Evolutionary conservation across 2,329 filamentous ascomycete genomes (phyloP), one percentile per base, ranked within the genome.

Genomic region (Colletotrichum liriopes): DNA sequence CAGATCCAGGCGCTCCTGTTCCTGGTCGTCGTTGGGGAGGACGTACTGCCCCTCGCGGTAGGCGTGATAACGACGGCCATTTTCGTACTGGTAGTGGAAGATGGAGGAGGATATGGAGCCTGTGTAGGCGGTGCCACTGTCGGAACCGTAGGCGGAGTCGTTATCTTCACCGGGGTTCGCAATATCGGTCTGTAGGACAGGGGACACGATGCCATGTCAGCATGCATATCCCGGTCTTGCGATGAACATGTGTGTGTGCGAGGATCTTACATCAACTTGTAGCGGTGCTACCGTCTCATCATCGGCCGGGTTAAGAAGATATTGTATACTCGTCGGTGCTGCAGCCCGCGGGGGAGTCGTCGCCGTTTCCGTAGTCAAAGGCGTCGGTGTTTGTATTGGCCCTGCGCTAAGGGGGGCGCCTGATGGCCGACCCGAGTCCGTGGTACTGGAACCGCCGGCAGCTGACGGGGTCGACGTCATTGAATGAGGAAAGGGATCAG

Each of bases 41-140:
- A 68, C 58, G 65, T 84, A 84, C 20, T 81, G 76, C 11, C 86
- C 87, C 37, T 86, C 82, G 43, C 83, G 82, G 74, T 84, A 86
- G 55, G 81, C 82, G 73, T 87, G 85, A 62, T 88, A 89, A 5
- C 85, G 79, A 0, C 86, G 81, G 3, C 86, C 86, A 61, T 87
- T 83, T 67, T 87, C 84, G 74, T 84, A 86, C 41, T 81, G 78
- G 74, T 85, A 86, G 55, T 85, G 75, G 69, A 78, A 81, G 56
- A 86, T 82, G 69, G 84, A 85, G 14, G 84, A 86, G 5, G 81
- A 81, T 58, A 86, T 75, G 23, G 80, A 81, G 16, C 75, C 77
- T 0, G 81, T 83, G 64, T 77, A 77, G n/a, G 74, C 62, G 5
- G 79, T 78, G 2, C 75, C 79, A 35, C 72, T 70, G 8, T 82